Evolutionary conservation across 441 rosid species (phyloP), one percentile per base, ranked within the genome.

Genomic region (Mallotus japonicus): DNA sequence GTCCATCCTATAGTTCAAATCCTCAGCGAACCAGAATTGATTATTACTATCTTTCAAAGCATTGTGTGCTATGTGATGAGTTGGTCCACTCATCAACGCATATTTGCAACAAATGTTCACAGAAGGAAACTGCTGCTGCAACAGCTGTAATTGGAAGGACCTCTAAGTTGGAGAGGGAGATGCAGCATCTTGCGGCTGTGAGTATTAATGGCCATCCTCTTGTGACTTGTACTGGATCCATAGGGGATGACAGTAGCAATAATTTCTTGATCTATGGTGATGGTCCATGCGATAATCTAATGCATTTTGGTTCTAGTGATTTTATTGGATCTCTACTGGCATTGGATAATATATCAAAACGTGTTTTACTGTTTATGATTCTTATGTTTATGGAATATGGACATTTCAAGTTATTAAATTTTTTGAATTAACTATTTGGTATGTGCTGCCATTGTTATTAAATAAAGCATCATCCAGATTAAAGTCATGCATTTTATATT

Each of bases 21-120:
- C 85, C 90, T 6, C 86, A 84, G 69, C 79, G 85, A 73, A 80
- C 86, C 53, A 84, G 99, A 83, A 95, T 95, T 51, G 97, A 95
- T 74, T 89, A 70, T 67, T 95, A 91, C 80, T 93, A 91, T 82
- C 90, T 91, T 66, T 95, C 98, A 14, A 90, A 87, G 63, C 96
- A 95, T 75, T 95, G 99, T 75, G 62, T 89, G 65, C 83, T 95
- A 64, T 93, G 99, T 14, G 97, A 92, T 46, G 98, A 93, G 74
- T 77, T 95, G 78, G 98, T 95, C 81, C 92, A 82, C 55, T 82
- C 88, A 69, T 86, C 94, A 42, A 74, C 85, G 20, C 87, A 85
- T 79, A 73, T 93, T 44, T 95, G 99, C 79, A 76, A 79, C 77
- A 85, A 83, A 66, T 95, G 99, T 77, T 82, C 82, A 8, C 77